Evolutionary conservation across 1,139 yeast species (phyloP).

Genomic region (Casaregolazyma suthepensis): DNA sequence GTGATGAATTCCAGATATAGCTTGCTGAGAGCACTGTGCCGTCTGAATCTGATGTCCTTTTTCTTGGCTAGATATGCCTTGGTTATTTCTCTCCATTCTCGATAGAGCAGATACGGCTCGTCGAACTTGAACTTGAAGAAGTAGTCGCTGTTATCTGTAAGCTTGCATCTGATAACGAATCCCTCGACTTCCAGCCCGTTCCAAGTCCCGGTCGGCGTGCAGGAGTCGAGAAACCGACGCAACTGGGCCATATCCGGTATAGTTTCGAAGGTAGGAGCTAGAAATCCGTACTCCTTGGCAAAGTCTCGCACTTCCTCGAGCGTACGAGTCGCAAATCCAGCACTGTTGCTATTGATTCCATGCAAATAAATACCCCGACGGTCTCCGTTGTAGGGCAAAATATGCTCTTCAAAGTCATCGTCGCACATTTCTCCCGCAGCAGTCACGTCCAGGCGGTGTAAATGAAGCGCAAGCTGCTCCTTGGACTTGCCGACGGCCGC

Average conservation of each 20-base stretch:
- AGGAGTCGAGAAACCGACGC: slow-evolving; percentile 46
- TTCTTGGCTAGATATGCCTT: slow-evolving; percentile 44
- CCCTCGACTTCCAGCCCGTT: slow-evolving; percentile 79
- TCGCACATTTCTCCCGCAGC: slow-evolving; percentile 94
- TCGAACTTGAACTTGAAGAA: slow-evolving; percentile 94
- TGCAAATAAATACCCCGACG: slow-evolving; percentile 82
- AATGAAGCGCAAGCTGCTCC: slow-evolving; percentile 48
- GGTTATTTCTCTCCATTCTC: slow-evolving; percentile 88
- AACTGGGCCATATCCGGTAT: slow-evolving; percentile 38
- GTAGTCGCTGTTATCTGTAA: slow-evolving; percentile 37
- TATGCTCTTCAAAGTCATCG: slow-evolving; percentile 91
- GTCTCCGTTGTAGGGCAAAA: slow-evolving; percentile 61
- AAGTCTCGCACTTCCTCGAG: slow-evolving; percentile 54
- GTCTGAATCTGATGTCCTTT: slow-evolving; percentile 3
- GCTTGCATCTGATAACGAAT: slow-evolving; percentile 71
- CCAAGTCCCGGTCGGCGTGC: slow-evolving; percentile 66
- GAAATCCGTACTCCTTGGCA: slow-evolving; percentile 70
- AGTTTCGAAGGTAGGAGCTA: slow-evolving; percentile 32
- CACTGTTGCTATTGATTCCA: slow-evolving; percentile 70
- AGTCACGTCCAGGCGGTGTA: slow-evolving; percentile 54
- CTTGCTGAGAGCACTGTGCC: slow-evolving; percentile 46
- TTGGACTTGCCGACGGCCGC: slow-evolving; percentile 35
- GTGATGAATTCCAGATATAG: slow-evolving; percentile 64
- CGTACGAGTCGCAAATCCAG: slow-evolving; percentile 58
- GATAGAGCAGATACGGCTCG: slow-evolving; percentile 86